Percentiles rank a stretch among this genome's conserved stretches.
phyloP scores from a whole-genome alignment of 75 land plant genomes.

The Gnetum montanum region DNA sequence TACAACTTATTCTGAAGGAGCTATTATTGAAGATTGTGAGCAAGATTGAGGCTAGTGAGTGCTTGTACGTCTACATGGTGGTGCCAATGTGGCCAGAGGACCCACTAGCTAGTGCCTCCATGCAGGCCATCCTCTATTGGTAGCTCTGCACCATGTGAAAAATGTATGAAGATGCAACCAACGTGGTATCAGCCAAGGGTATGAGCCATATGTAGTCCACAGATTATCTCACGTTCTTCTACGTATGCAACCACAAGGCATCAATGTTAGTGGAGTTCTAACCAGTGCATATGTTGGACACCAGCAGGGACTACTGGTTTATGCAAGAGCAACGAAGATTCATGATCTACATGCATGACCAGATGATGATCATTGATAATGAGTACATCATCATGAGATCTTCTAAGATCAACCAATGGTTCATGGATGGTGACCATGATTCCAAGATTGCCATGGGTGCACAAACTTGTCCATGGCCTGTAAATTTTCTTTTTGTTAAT shows the following conservation, averaged over 20 bases:
- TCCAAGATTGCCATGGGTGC: constrained; percentile 96
- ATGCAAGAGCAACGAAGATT: constrained; percentile 72
- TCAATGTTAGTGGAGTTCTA: constrained; percentile 57
- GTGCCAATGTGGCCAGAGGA: constrained; percentile 98
- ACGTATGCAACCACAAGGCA: constrained; percentile 67
- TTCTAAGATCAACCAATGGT: constrained; percentile 91
- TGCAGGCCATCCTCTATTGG: constrained; percentile 85
- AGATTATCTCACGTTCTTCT: constrained; percentile 80
- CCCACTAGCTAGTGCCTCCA: constrained; percentile 58
- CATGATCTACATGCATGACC: constrained; percentile 91
- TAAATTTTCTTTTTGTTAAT: too few relatives aligned
- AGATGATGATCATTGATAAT: constrained; percentile 96
- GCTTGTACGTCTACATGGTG: constrained; percentile 68
- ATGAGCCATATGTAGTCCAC: constrained; percentile 38
- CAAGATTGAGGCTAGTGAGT: constrained; percentile 80
- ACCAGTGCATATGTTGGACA: constrained; percentile 48
- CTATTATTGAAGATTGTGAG: constrained; percentile 73
- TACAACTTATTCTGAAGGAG: constrained; percentile 74
- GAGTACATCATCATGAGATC: constrained; percentile 92
- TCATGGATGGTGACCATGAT: constrained; percentile 89
- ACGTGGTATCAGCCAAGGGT: constrained; percentile 44
- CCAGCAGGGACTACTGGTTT: constrained; percentile 43
- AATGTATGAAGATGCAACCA: constrained; percentile 64
- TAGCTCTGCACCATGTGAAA: constrained; percentile 80
- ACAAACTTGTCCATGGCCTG: too few relatives aligned